Percentiles rank a stretch among this genome's conserved stretches.
Conservation (phyloP, 2,329 filamentous ascomycete species). For the Lasiodiplodia citricola region DNA sequence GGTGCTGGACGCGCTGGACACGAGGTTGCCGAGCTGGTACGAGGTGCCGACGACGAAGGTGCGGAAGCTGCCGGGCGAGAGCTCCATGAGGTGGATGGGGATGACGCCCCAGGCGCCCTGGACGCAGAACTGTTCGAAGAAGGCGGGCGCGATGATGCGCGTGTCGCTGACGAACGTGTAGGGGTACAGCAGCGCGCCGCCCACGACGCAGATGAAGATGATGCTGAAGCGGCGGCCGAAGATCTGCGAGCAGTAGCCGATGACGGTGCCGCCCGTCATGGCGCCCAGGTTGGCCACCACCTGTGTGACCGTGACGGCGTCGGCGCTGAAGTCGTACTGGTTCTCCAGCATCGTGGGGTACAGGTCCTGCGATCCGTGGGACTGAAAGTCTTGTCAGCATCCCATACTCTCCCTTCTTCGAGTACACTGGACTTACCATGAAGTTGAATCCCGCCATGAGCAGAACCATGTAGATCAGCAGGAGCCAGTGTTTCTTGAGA, state of each 20-base stretch:
- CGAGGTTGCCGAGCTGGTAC: conserved; percentile 80
- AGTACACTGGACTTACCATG: conserved; percentile 54
- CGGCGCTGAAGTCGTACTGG: conserved; percentile 59
- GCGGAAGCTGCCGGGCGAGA: conserved; percentile 73
- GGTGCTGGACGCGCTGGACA: conserved; percentile 70
- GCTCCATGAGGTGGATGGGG: conserved; percentile 71
- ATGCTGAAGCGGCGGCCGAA: conserved; percentile 56
- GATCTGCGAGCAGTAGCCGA: conserved; percentile 54
- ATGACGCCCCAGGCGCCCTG: conserved; percentile 47
- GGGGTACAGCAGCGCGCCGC: conserved; percentile 80
- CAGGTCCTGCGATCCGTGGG: conserved; percentile 73
- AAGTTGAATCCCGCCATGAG: conserved; percentile 94
- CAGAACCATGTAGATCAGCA: conserved; percentile 80
- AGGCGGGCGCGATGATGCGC: conserved; percentile 76
- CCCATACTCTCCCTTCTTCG: conserved; percentile 28
- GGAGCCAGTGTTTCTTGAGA: conserved; percentile 77
- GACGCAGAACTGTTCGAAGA: conserved; percentile 68
- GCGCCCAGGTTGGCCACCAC: conserved; percentile 58
- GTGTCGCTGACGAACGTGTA: conserved; percentile 73
- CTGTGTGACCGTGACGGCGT: conserved; percentile 55
- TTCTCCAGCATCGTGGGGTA: conserved; percentile 67
- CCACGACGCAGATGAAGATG: conserved; percentile 59
- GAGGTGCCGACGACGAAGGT: conserved; percentile 76
- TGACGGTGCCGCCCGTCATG: conserved; percentile 52
- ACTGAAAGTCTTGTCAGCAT: conserved; percentile 38